Evolutionary conservation across 2,329 filamentous ascomycete species (phyloP).

Genomic region (Sporothrix luriei): DNA sequence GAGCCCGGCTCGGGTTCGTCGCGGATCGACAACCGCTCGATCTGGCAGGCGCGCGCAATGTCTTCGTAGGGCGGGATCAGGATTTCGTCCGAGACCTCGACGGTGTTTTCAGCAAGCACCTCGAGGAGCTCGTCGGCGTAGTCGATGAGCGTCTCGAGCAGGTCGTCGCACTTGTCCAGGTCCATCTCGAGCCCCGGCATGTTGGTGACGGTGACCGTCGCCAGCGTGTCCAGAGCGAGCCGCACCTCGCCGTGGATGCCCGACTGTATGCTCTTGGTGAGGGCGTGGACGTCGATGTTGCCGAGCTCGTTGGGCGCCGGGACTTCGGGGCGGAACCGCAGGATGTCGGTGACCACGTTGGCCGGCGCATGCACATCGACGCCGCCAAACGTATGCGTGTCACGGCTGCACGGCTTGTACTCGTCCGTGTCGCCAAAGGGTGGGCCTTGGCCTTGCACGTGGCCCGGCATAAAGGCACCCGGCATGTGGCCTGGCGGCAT

Average conservation of each 20-base stretch:
- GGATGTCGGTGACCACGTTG: slow-evolving; percentile 67
- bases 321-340: slow-evolving; percentile 70
- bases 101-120: slow-evolving; percentile 77
- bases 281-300: slow-evolving; percentile 83
- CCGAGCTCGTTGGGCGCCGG: slow-evolving; percentile 78
- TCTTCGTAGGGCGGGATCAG: slow-evolving; percentile 86
- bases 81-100: slow-evolving; percentile 84
- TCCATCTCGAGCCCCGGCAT: slow-evolving; percentile 66
- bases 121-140: slow-evolving; percentile 90
- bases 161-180: slow-evolving; percentile 77
- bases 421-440: slow-evolving; percentile 53
- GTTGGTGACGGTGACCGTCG: slow-evolving; percentile 65
- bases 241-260: slow-evolving; percentile 90
- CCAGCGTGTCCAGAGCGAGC: slow-evolving; percentile 81
- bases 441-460: slow-evolving; percentile 43
- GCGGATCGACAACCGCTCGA: slow-evolving; percentile 71
- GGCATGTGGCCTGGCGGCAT: slow-evolving; percentile 34
- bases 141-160: slow-evolving; percentile 85
- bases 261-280: slow-evolving; percentile 86
- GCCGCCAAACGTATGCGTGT: slow-evolving; percentile 67
- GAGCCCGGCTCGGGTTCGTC: slow-evolving; percentile 75
- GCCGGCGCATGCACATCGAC: slow-evolving; percentile 67
- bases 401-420: slow-evolving; percentile 59
- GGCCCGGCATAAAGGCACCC: slow-evolving; percentile 18
- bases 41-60: slow-evolving; percentile 73